A percentile compares a stretch with the other conserved stretches of the same genome.
phyloP scores from a whole-genome alignment of 2,329 filamentous ascomycete species.

The Pseudocercospora fijiensis region DNA sequence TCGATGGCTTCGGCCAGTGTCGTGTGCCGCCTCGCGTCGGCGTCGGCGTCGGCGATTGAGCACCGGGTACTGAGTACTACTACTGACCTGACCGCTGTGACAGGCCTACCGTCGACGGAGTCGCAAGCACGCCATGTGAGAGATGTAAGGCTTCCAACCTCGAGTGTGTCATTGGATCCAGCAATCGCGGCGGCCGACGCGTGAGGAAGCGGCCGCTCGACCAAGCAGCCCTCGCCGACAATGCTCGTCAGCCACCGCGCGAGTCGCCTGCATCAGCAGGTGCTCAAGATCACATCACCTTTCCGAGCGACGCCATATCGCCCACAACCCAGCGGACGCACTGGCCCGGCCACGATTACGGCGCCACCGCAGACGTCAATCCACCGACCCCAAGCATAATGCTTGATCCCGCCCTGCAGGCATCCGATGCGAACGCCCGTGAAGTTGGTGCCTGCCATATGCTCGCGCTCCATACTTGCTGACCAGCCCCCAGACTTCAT shows the following conservation, averaged over 20 bases:
- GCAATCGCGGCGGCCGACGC: conserved; percentile 59
- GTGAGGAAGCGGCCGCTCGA: conserved; percentile 53
- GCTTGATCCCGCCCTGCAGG: conserved; percentile 35
- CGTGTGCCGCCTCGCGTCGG: conserved; percentile 7
- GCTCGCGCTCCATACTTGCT: neutral
- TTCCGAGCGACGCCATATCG: conserved; percentile 21
- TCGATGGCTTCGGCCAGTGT: neutral
- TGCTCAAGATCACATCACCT: conserved; percentile 27
- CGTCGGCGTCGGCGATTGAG: conserved; percentile 10
- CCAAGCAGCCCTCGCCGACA: conserved; percentile 36
- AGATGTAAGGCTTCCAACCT: conserved; percentile 58
- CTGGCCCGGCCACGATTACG: conserved; percentile 15
- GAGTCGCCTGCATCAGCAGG: conserved; percentile 29
- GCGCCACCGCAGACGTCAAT: conserved; percentile 14
- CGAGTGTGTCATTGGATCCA: conserved; percentile 54
- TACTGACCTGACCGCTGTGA: neutral
- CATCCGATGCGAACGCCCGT: conserved; percentile 25
- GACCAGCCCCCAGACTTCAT: conserved; percentile 2
- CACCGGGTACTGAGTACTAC: conserved; percentile 8
- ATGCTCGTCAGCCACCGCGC: conserved; percentile 10
- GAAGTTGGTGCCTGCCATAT: conserved; percentile 11
- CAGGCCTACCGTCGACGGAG: conserved; percentile 49
- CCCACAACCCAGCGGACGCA: conserved; percentile 9
- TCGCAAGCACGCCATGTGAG: conserved; percentile 55
- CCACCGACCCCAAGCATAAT: conserved; percentile 31